These are phyloP conservation scores for Paecilomyces niveus DNA, from an alignment of 2,329 filamentous ascomycete genomes.

Conservation along the genomic window DNA sequence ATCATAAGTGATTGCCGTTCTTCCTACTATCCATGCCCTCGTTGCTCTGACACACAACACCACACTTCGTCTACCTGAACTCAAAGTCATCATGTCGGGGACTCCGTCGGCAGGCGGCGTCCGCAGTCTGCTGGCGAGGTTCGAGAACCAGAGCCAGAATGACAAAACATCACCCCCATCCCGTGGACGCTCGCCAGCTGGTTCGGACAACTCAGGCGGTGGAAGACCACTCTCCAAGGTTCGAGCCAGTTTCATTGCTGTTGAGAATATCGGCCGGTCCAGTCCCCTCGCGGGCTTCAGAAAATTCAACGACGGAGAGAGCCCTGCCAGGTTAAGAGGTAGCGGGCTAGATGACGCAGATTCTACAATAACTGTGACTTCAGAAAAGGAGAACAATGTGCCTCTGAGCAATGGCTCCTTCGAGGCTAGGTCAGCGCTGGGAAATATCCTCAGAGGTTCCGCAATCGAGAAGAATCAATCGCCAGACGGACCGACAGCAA, in stretches of 20 bases:
- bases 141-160: conserved; percentile 63
- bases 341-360: conserved; percentile 23
- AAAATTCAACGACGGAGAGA: conserved; percentile 31
- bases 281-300: conserved; percentile 34
- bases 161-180: conserved; percentile 56
- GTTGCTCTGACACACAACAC: background rate
- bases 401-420: conserved; percentile 11
- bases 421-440: background rate
- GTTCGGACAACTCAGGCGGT: conserved; percentile 33
- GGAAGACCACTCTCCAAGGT: conserved; percentile 64
- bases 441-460: background rate
- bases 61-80: background rate
- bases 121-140: conserved; percentile 71
- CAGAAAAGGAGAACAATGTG: conserved; percentile 15
- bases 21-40: background rate
- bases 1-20: background rate
- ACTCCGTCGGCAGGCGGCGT: conserved; percentile 48
- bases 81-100: conserved; percentile 6
- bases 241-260: conserved; percentile 65
- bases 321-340: conserved; percentile 22
- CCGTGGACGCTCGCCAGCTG: conserved; percentile 61
- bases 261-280: conserved; percentile 49
- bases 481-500: background rate
- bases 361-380: conserved; percentile 15
- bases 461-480: background rate